These are phyloP conservation scores for Mycena rosella DNA, from an alignment of 768 basidiomycete genomes.

Conservation along the genomic window DNA sequence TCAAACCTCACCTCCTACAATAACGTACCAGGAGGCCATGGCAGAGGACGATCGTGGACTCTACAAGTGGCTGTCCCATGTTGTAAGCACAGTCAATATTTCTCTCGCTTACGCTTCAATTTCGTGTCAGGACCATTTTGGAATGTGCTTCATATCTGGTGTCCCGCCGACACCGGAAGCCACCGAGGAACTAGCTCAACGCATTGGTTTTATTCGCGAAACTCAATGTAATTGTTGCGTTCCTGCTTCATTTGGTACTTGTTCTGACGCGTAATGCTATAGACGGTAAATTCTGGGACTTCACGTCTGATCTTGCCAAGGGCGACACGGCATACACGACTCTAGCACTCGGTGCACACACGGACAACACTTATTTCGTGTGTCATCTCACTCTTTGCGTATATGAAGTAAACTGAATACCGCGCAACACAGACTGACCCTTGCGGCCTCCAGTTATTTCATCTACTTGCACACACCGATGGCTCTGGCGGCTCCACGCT, in stretches of 20 bases:
- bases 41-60: slow-evolving; percentile 72
- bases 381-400: slow-evolving; percentile 37
- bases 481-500: slow-evolving; percentile 90
- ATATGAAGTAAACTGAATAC: neutral
- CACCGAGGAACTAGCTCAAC: slow-evolving; percentile 81
- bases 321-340: slow-evolving; percentile 97
- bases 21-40: slow-evolving; percentile 83
- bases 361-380: slow-evolving; percentile 77
- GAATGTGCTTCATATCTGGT: slow-evolving; percentile 88
- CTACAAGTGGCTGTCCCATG: slow-evolving; percentile 83
- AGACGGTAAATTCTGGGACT: slow-evolving; percentile 99
- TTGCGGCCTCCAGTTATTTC: slow-evolving; percentile 95
- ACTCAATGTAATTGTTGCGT: slow-evolving; percentile 63
- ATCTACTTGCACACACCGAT: slow-evolving; percentile 86
- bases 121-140: slow-evolving; percentile 78
- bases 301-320: slow-evolving; percentile 90
- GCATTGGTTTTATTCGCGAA: slow-evolving; percentile 91
- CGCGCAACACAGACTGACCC: slow-evolving; percentile 79
- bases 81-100: slow-evolving; percentile 62
- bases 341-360: slow-evolving; percentile 87
- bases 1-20: slow-evolving; percentile 76
- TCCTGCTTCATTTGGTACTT: neutral
- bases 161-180: slow-evolving; percentile 86
- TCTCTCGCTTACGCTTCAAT: neutral
- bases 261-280: slow-evolving; percentile 9